phyloP scores from a whole-genome alignment of 345 rosid species.

The Eucalyptus leucophloia region DNA sequence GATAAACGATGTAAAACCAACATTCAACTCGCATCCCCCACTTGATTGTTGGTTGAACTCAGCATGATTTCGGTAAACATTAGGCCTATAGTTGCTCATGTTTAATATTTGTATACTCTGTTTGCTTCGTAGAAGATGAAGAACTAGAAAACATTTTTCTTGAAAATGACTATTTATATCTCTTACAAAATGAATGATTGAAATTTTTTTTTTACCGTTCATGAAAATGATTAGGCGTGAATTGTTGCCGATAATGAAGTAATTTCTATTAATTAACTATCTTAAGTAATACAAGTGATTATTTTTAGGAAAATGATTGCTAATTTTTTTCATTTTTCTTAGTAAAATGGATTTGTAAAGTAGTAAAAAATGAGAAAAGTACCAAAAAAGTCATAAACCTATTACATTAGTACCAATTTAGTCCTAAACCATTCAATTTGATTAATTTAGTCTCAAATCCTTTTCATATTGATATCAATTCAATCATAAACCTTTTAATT shows the following conservation, averaged over 20 bases:
- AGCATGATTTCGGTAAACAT: background rate
- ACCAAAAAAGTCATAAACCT: too few species aligned
- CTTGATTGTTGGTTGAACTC: background rate
- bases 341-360: too few species aligned
- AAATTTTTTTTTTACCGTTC: background rate
- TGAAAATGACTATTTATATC: background rate
- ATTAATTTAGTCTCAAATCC: too few species aligned
- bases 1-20: background rate
- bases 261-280: background rate
- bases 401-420: fast-evolving
- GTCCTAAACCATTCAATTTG: fast-evolving
- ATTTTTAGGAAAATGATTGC: background rate
- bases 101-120: background rate
- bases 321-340: background rate
- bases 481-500: fast-evolving
- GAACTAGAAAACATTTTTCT: background rate
- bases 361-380: too few species aligned
- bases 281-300: background rate
- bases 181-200: background rate
- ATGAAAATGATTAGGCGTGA: fast-evolving
- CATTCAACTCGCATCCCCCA: background rate
- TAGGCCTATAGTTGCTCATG: background rate
- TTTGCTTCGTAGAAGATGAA: background rate
- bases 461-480: too few species aligned
- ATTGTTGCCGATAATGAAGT: background rate